Evolutionary conservation across 1,284 basidiomycete genomes (phyloP).

Genomic region (Irpex rosettiformis): DNA sequence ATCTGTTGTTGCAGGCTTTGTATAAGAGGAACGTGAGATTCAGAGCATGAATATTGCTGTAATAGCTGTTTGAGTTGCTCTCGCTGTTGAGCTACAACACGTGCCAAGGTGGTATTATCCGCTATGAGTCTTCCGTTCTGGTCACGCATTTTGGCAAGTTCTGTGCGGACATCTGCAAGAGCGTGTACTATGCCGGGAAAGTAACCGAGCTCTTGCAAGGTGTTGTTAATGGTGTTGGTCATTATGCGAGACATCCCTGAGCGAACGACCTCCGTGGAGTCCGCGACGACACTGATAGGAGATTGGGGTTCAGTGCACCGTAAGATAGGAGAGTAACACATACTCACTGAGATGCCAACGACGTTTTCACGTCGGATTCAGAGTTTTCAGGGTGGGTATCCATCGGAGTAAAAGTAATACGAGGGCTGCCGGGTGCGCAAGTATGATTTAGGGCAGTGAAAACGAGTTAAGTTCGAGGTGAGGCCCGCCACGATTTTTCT

Average conservation of each 20-base stretch:
- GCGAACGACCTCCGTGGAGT: background rate
- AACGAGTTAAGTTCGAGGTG: too few relatives aligned
- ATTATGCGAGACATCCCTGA: background rate
- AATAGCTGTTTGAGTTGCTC: slow-evolving; percentile 15
- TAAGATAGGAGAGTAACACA: too few relatives aligned
- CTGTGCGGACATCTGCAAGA: background rate
- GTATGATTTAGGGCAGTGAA: too few relatives aligned
- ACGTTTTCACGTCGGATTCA: background rate
- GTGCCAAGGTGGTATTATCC: slow-evolving; percentile 39
- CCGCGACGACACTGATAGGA: background rate
- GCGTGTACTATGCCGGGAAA: slow-evolving; percentile 1
- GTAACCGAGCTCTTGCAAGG: background rate
- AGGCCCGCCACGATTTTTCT: too few relatives aligned
- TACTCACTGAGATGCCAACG: background rate
- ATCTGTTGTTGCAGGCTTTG: slow-evolving; percentile 16
- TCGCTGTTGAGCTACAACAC: slow-evolving; percentile 18
- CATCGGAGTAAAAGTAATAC: background rate
- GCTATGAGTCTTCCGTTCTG: slow-evolving; percentile 48
- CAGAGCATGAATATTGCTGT: background rate
- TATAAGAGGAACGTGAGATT: slow-evolving; percentile 8
- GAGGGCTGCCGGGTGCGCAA: background rate
- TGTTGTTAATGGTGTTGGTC: background rate
- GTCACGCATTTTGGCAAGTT: slow-evolving; percentile 20
- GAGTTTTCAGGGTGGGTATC: background rate
- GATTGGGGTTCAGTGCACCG: too few relatives aligned